Evolutionary conservation across 1,284 basidiomycete species (phyloP).

Genomic region (Stereum hirsutum): DNA sequence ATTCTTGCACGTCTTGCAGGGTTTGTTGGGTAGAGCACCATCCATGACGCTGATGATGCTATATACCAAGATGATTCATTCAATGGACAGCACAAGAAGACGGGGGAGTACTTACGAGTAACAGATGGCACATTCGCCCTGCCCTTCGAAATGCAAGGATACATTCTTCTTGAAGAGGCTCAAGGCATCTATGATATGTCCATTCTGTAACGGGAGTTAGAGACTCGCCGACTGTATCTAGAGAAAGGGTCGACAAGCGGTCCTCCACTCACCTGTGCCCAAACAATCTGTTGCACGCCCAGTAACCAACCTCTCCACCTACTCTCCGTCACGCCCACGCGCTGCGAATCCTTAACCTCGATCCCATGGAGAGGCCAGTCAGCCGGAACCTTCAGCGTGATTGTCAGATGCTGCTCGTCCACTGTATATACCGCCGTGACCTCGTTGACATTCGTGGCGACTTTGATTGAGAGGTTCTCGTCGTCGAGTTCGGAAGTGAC

Average conservation of each 20-base stretch:
- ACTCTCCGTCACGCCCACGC: constrained; percentile 85
- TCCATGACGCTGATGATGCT: constrained; percentile 94
- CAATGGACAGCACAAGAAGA: neutral
- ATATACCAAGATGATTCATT: constrained; percentile 2
- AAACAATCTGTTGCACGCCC: constrained; percentile 87
- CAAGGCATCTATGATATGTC: constrained; percentile 87
- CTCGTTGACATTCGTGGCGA: constrained; percentile 61
- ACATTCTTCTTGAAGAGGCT: constrained; percentile 94
- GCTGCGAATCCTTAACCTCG: constrained; percentile 80
- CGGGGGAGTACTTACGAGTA: constrained; percentile 63
- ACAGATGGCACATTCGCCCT: constrained; percentile 91
- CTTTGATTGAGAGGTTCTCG: constrained; percentile 78
- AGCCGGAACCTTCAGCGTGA: constrained; percentile 77
- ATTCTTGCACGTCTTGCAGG: constrained; percentile 94
- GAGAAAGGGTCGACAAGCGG: neutral
- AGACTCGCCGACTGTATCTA: neutral
- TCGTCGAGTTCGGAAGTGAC: constrained; percentile 62
- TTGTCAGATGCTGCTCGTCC: constrained; percentile 93
- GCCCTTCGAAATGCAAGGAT: constrained; percentile 84
- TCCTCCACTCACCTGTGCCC: constrained; percentile 59
- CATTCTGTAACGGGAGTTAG: constrained; percentile 40
- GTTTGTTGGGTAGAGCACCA: constrained; percentile 81
- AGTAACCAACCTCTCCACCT: constrained; percentile 94
- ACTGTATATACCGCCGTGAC: constrained; percentile 79
- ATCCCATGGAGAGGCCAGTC: constrained; percentile 91